phyloP scores from a whole-genome alignment of 345 rosid species.

The Microthlaspi erraticum region DNA sequence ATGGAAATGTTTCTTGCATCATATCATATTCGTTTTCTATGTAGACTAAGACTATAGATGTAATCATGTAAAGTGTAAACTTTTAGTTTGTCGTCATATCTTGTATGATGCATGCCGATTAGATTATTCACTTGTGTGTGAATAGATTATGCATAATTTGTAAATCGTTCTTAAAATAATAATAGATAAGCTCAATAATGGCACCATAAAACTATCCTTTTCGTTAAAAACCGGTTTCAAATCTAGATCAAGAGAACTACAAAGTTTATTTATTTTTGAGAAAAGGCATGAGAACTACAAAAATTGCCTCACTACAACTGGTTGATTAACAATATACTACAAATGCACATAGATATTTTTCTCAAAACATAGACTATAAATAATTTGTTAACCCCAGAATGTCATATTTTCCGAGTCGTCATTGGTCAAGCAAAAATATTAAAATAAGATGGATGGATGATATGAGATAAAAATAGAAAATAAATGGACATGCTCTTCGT shows the following conservation, averaged over 20 bases:
- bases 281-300: constrained; percentile 28
- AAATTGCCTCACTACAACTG: neutral
- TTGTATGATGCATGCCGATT: constrained; percentile 13
- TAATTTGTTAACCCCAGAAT: neutral
- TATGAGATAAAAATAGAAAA: constrained; percentile 26
- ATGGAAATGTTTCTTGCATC: neutral
- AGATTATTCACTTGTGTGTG: constrained; percentile 4
- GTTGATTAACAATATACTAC: neutral
- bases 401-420: constrained; percentile 9
- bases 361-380: too few relatives aligned
- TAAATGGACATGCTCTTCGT: constrained; percentile 34
- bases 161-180: neutral
- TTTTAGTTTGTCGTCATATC: neutral
- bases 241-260: constrained; percentile 11
- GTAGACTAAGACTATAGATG: neutral
- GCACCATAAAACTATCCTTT: neutral
- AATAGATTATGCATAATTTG: neutral
- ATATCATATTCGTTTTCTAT: constrained; percentile 4
- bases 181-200: neutral
- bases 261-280: too few relatives aligned
- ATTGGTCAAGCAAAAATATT: constrained; percentile 32
- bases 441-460: constrained; percentile 1
- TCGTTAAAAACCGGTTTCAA: neutral
- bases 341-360: too few relatives aligned
- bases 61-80: neutral